Base-by-base conservation (phyloP, 163 green algal genomes). In the Prototheca cutis region DNA sequence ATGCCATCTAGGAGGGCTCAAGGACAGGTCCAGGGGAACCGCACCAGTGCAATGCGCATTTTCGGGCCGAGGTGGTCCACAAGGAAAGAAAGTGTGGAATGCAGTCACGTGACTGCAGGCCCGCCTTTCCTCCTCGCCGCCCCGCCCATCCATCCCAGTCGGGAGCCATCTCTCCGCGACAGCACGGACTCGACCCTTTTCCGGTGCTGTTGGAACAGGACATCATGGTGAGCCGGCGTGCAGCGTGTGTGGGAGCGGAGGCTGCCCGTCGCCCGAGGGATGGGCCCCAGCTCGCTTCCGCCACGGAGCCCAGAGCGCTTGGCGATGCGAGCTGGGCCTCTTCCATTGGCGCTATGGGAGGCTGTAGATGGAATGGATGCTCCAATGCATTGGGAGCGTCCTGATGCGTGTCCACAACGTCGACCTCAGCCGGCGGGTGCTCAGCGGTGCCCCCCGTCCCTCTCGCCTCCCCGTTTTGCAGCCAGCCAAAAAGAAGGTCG, bases 401-500 rank as follows among this genome's bases (percentile, higher is more conserved):
- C n/a, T n/a, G n/a, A n/a, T n/a, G n/a, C n/a, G n/a, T n/a, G n/a
- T n/a, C n/a, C n/a, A n/a, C n/a, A n/a, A n/a, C n/a, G n/a, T 54
- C 6, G 1, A 8, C 13, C 42, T 5, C 42, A 51, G 13, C 13
- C 10, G 18, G 42, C 10, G 18, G 42, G 42, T 5, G 10, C 1
- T 24, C 18, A 2, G 10, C 10, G 0, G 13, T 21, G 23, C 17
- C 6, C 42, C 13, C 42, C 10, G 42, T 51, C 42, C 10, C 17
- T 5, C 42, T 25, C 42, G 0, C 17, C 42, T 21, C 18, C 6
- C 3, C 48, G 6, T 21, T 58, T 25, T 55, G 62, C 69, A 76
- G 69, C 63, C 69, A 56, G 63, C 69, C 42, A 87, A 91, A 70
- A 92, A 88, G 78, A 91, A 87, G 77, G 79, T 87, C 40, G 86